Percentiles rank a stretch among this genome's conserved stretches.
phyloP scores from a whole-genome alignment of 192 early-diverging fungal genomes.

The Podila clonocystis region DNA sequence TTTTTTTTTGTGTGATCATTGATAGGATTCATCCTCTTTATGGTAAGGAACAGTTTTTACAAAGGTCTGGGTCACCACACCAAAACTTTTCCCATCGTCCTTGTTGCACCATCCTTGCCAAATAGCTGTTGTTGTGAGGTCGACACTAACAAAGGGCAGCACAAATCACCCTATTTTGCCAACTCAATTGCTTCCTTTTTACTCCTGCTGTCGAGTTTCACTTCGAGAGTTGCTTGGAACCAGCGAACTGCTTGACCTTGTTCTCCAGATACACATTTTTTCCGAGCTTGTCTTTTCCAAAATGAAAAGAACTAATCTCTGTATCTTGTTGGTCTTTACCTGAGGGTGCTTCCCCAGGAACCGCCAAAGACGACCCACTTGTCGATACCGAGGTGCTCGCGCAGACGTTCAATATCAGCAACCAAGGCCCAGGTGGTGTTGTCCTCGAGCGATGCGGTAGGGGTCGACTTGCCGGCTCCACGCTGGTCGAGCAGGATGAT shows the following conservation, averaged over 20 bases:
- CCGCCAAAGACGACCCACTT: constrained; percentile 84
- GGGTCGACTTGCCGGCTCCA: constrained; percentile 72
- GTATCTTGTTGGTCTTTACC: constrained; percentile 11
- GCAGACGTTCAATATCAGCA: constrained; percentile 69
- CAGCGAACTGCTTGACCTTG: background rate
- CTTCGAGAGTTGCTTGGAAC: background rate
- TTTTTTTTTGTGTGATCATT: background rate
- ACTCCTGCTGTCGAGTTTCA: background rate
- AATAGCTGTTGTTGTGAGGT: too few species aligned
- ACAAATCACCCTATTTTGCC: too few species aligned
- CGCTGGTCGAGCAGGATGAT: constrained; percentile 77
- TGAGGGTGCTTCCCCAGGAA: constrained; percentile 69
- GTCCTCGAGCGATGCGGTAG: constrained; percentile 68
- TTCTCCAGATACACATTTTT: background rate
- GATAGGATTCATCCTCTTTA: background rate
- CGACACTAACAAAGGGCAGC: too few species aligned
- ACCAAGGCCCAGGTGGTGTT: constrained; percentile 77
- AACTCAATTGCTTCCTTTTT: background rate
- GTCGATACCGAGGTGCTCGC: constrained; percentile 69
- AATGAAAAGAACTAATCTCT: too few species aligned
- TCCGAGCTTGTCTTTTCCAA: background rate
- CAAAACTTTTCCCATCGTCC: too few species aligned
- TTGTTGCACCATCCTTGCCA: too few species aligned
- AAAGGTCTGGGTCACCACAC: background rate
- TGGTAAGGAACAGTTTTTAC: constrained; percentile 1